Conservation (phyloP, 2,329 filamentous ascomycete species). For the Fusarium duplospermum region DNA sequence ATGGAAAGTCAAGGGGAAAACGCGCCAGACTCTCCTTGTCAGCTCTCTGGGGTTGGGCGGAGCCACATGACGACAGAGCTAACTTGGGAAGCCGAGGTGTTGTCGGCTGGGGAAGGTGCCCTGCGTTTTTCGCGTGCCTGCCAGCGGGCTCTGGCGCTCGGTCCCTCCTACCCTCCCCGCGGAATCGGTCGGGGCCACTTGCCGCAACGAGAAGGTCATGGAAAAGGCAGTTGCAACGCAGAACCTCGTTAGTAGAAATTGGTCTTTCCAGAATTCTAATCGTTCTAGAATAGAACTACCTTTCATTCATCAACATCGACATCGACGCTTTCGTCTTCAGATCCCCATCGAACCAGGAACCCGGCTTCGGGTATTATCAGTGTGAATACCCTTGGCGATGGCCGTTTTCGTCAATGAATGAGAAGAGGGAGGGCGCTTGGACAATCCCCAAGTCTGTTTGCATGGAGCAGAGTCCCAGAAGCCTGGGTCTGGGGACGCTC, state of each 20-base stretch:
- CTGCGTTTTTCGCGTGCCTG: background rate
- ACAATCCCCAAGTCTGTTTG: slow-evolving; percentile 26
- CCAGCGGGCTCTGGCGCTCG: background rate
- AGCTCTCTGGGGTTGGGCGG: slow-evolving; percentile 33
- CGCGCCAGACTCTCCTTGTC: slow-evolving; percentile 12
- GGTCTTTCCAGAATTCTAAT: slow-evolving; percentile 3
- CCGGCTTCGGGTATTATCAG: slow-evolving; percentile 12
- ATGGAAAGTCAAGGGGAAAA: slow-evolving; percentile 28
- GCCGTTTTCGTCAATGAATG: slow-evolving; percentile 8
- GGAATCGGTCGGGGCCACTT: background rate
- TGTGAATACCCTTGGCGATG: slow-evolving; percentile 5
- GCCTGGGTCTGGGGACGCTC: slow-evolving; percentile 12
- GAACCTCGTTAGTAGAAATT: background rate
- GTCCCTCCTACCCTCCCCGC: slow-evolving; percentile 1
- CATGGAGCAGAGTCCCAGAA: slow-evolving; percentile 14
- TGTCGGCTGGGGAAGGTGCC: slow-evolving; percentile 10
- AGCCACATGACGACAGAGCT: slow-evolving; percentile 40
- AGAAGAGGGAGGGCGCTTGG: slow-evolving; percentile 5
- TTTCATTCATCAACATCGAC: background rate
- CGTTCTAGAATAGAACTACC: slow-evolving; percentile 9
- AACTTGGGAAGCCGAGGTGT: slow-evolving; percentile 39
- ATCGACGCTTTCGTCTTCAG: background rate
- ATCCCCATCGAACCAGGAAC: slow-evolving; percentile 11
- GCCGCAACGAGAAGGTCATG: slow-evolving; percentile 3
- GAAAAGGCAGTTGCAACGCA: background rate